These are phyloP conservation scores for Stephanodiscus triporus DNA, from an alignment of 108 stramenopile species.

Conservation along the genomic window DNA sequence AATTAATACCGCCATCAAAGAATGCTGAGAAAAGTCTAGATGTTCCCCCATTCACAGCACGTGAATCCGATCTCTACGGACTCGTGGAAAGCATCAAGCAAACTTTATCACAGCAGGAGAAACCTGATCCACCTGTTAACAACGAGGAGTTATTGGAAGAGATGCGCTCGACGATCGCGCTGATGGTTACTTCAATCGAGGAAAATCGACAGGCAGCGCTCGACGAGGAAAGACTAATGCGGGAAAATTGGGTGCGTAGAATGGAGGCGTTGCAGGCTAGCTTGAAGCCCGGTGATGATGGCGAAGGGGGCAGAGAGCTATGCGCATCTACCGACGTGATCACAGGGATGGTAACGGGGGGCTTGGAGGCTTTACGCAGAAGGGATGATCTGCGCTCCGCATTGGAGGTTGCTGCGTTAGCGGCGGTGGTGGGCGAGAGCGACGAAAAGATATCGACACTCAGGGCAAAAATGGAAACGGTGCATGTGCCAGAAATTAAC, in stretches of 20 bases:
- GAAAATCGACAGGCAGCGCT: not conserved
- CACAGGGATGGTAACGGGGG: constrained; percentile 24
- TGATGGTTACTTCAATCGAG: not conserved
- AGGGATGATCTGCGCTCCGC: constrained; percentile 26
- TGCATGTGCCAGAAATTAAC: constrained; percentile 18
- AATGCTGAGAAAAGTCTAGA: not conserved
- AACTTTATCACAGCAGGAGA: constrained; percentile 17
- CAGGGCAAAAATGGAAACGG: constrained; percentile 1
- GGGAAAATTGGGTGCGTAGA: constrained; percentile 21
- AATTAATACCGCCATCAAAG: constrained; percentile 8
- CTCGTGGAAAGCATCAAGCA: constrained; percentile 26
- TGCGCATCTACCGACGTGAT: constrained; percentile 36
- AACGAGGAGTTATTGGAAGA: constrained; percentile 10
- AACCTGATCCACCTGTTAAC: constrained; percentile 11
- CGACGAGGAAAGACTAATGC: not conserved
- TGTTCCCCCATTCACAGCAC: constrained; percentile 27
- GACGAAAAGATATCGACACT: constrained; percentile 11
- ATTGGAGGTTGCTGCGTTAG: constrained; percentile 16
- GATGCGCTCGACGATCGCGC: constrained; percentile 5
- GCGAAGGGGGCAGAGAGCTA: not conserved
- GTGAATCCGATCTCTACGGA: constrained; percentile 44
- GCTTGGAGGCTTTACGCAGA: constrained; percentile 35
- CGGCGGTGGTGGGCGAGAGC: not conserved
- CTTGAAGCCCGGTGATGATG: not conserved
- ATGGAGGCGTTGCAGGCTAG: not conserved